A percentile compares a stretch with the other conserved stretches of the same genome.
phyloP scores from a whole-genome alignment of 2,329 filamentous ascomycete species.

The Claviceps pusilla region DNA sequence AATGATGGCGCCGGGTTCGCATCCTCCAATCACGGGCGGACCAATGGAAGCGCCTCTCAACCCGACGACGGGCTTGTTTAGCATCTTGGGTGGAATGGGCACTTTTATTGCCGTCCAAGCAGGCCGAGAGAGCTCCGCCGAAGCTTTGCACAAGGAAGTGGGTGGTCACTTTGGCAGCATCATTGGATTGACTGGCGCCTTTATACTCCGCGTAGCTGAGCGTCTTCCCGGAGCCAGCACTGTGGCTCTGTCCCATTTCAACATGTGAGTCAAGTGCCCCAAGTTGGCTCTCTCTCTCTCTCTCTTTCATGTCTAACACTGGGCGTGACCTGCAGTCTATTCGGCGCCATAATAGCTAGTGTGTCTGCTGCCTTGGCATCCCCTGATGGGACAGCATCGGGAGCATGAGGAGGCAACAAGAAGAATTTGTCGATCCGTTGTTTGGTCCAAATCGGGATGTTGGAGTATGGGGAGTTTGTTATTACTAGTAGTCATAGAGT shows the following conservation, averaged over 20 bases:
- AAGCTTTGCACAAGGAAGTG: background rate
- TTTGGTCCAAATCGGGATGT: background rate
- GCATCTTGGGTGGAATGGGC: background rate
- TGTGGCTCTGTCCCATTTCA: slow-evolving; percentile 9
- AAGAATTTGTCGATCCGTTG: too few species aligned
- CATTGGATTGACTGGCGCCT: background rate
- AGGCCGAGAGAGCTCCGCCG: too few species aligned
- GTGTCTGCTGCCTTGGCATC: background rate
- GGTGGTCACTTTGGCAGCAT: too few species aligned
- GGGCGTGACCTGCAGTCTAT: slow-evolving; percentile 4
- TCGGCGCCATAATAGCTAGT: slow-evolving; percentile 10
- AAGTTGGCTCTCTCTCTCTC: too few species aligned
- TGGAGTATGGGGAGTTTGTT: background rate
- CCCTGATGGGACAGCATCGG: background rate
- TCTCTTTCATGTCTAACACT: too few species aligned
- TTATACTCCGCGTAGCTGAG: background rate
- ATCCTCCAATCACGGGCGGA: background rate
- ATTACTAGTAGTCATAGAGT: background rate
- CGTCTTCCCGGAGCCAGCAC: slow-evolving; percentile 1
- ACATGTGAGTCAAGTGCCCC: slow-evolving; percentile 11
- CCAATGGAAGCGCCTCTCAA: background rate
- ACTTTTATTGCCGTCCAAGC: too few species aligned
- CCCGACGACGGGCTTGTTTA: too few species aligned
- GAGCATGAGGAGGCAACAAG: background rate
- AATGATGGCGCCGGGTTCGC: background rate